Evolutionary conservation across 768 basidiomycete species (phyloP).

Genomic region (Termitomyces sp.): DNA sequence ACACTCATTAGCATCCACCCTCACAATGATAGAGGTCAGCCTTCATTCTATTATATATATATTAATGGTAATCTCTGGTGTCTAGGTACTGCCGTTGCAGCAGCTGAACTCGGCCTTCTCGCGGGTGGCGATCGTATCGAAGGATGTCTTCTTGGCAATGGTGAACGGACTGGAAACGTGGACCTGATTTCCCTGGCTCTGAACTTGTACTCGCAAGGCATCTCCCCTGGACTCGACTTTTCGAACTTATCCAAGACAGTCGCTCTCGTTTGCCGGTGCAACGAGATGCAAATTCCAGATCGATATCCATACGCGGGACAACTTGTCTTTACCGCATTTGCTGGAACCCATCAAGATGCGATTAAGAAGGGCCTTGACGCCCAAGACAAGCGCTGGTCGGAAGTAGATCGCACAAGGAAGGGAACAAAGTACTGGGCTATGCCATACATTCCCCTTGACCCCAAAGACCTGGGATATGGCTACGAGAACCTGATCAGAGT

Average conservation of each 20-base stretch:
- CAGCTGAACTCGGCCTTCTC: slow-evolving; percentile 73
- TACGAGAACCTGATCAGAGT: slow-evolving; percentile 89
- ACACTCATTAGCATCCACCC: slow-evolving; percentile 73
- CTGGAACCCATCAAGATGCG: slow-evolving; percentile 82
- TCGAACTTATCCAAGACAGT: slow-evolving; percentile 68
- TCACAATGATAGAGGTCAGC: slow-evolving; percentile 74
- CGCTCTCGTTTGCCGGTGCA: slow-evolving; percentile 77
- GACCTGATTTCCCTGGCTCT: slow-evolving; percentile 80
- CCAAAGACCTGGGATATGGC: slow-evolving; percentile 76
- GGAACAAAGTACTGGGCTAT: slow-evolving; percentile 60
- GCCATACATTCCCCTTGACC: slow-evolving; percentile 84
- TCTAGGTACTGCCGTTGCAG: slow-evolving; percentile 70
- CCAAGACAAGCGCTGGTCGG: slow-evolving; percentile 48
- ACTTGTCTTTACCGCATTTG: slow-evolving; percentile 84
- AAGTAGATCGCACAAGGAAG: slow-evolving; percentile 44
- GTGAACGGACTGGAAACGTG: slow-evolving; percentile 85
- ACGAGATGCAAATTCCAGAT: slow-evolving; percentile 75
- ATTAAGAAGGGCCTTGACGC: slow-evolving; percentile 86
- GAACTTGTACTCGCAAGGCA: slow-evolving; percentile 82
- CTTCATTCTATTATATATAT: not conserved
- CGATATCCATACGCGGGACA: slow-evolving; percentile 83
- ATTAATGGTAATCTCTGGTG: not conserved
- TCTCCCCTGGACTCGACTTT: slow-evolving; percentile 74
- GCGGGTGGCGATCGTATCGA: slow-evolving; percentile 83
- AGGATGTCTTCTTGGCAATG: slow-evolving; percentile 82